Base-by-base conservation (phyloP, 495 filamentous ascomycete genomes). In the Penicillium silybi region DNA sequence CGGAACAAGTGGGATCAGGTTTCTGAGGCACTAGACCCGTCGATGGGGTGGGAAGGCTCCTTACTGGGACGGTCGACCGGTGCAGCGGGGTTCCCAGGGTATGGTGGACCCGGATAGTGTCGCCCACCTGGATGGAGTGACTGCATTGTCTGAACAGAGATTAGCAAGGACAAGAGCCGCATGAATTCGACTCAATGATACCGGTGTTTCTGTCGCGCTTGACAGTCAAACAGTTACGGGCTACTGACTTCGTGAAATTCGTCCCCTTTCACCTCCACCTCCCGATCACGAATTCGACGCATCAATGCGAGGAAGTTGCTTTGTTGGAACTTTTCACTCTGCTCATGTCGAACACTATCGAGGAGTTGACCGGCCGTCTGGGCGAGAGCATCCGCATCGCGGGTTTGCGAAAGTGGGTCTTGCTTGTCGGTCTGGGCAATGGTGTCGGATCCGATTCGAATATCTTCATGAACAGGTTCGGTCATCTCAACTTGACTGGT, bases 271-370 rank as follows among this genome's bases (percentile, higher is more conserved):
- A 81, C 66, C 50, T 76, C 68, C 18, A 80, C 77, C 58, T 80
- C 77, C 20, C 69, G 73, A 61, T 81, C 78, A 41, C 78, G 71
- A 52, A 81, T 72, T 46, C 77, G 75, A 25, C 87, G 81, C 89
- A 93, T 92, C 56, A 93, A 66, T 8, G 79, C 78, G 16, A 92
- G 74, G 58, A 93, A 93, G 48, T 80, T 82, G 65, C 87, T 90
- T 58, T 90, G 77, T 59, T 85, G 80, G 62, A 92, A 92, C 57
- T 93, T 92, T 44, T 80, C 61, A 52, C 74, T 85, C 54, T 79
- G 76, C 46, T 93, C 83, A 53, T 84, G 71, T 26, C 80, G 74
- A 9, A 93, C 77, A 37, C 76, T 84, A n/a, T 88, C 79, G 4
- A 93, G 73, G 4, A 93, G 71, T 41, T 84, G 72, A 17, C 81